Percentiles rank a stretch among this genome's conserved stretches.
Evolutionary conservation across 768 basidiomycete species (phyloP).

Genomic region (Cystobasidiopsis lactophilus): DNA sequence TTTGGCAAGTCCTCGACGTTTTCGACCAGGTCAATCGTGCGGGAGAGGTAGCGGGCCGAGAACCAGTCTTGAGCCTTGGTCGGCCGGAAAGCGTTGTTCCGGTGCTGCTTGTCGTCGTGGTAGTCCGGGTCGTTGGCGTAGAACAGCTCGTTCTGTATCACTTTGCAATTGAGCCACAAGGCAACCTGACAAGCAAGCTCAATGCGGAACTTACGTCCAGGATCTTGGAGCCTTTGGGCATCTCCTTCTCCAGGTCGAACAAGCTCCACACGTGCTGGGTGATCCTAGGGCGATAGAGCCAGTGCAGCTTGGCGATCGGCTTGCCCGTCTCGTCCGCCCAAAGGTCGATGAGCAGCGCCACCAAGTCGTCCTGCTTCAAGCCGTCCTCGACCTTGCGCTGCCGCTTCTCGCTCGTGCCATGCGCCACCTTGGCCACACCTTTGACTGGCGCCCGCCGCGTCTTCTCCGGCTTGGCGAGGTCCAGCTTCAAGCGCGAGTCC

Average conservation of each 20-base stretch:
- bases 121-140: conserved; percentile 3
- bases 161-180: neutral
- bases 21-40: too few relatives aligned
- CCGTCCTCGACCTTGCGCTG: conserved; percentile 8
- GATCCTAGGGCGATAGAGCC: conserved; percentile 7
- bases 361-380: conserved; percentile 5
- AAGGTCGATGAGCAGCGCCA: conserved; percentile 9
- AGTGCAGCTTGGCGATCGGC: conserved; percentile 4
- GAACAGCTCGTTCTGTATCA: conserved; percentile 5
- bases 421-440: conserved; percentile 2
- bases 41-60: too few relatives aligned
- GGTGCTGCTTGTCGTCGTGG: neutral
- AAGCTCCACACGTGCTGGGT: neutral
- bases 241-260: too few relatives aligned
- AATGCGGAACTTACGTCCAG: neutral
- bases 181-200: neutral
- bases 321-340: conserved; percentile 6
- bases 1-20: neutral
- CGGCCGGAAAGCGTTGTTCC: too few relatives aligned
- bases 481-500: neutral
- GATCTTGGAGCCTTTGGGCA: neutral
- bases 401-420: conserved; percentile 1
- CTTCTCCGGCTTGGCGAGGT: neutral
- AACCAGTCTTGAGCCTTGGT: too few relatives aligned
- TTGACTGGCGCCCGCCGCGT: neutral